phyloP scores from a whole-genome alignment of 1,139 yeast genomes.

The Candida gigantensis region DNA sequence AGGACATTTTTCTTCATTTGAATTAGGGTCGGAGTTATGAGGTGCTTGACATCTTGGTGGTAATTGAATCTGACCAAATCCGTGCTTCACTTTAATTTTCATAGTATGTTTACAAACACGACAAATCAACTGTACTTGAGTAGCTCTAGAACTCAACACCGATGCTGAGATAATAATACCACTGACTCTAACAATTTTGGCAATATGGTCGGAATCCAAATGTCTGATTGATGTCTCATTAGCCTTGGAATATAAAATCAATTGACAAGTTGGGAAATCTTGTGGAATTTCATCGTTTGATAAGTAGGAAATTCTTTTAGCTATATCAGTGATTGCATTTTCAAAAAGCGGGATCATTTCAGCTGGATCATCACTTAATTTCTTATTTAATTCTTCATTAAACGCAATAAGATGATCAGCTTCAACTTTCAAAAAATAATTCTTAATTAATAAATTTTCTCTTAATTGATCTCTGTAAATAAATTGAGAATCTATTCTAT shows the following conservation, averaged over 20 bases:
- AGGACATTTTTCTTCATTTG: conserved; percentile 71
- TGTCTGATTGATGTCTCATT: conserved; percentile 75
- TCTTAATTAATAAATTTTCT: conserved; percentile 78
- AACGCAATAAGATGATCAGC: conserved; percentile 84
- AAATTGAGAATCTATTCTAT: conserved; percentile 78
- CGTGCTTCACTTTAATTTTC: conserved; percentile 64
- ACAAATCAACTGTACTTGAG: conserved; percentile 82
- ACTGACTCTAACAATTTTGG: conserved; percentile 86
- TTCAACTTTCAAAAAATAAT: conserved; percentile 72
- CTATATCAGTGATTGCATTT: conserved; percentile 85
- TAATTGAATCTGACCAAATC: conserved; percentile 76
- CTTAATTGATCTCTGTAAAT: conserved; percentile 90
- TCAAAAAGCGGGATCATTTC: conserved; percentile 91
- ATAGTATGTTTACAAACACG: conserved; percentile 82
- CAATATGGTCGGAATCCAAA: conserved; percentile 82
- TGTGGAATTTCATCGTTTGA: conserved; percentile 55
- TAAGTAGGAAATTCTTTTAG: conserved; percentile 72
- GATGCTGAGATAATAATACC: conserved; percentile 94
- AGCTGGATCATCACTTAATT: conserved; percentile 80
- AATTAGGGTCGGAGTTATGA: conserved; percentile 35
- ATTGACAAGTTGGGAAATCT: conserved; percentile 78
- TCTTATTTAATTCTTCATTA: conserved; percentile 86
- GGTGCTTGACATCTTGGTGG: conserved; percentile 78
- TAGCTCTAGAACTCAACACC: conserved; percentile 85
- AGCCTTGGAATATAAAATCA: conserved; percentile 74